Evolutionary conservation across 352 stramenopile species (phyloP), one percentile per base, ranked within the genome.

Genomic region (Globisporangium irregulare): DNA sequence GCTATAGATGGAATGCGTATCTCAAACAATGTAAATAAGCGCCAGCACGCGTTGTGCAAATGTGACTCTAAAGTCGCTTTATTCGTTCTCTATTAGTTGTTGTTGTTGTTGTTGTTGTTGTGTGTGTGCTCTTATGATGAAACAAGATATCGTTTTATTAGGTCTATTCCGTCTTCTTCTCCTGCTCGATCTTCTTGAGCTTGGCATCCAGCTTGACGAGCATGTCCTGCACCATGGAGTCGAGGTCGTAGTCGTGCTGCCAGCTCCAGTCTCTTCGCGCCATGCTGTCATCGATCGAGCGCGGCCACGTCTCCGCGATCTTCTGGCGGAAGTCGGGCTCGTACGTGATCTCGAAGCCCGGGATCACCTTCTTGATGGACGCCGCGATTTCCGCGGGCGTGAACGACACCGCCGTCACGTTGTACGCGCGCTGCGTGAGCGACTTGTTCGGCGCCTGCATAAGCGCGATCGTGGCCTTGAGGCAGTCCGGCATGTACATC

Each of bases 401-500:
- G 78, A 98, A 98, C 36, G 86, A 96, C 67, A 97, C 78, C 48
- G 90, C 90, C 29, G 89, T 93, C 59, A 98, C 90, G 77, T 98
- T 98, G 79, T 98, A 98, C 51, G 89, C 84, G 32, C 92, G 86
- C 69, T 96, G 90, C 27, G 79, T 82, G n/a, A 98, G 81, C 62
- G 66, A 77, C 18, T 87, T 74, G 27, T 79, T 75, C 4, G 81
- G 79, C 0, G 91, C 91, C 65, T 93, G 78, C 46, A 98, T 75
- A 24, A 98, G 77, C 41, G 86, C 79, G 41, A 94, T 60, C 9
- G 92, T 97, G 18, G 86, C 90, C 68, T 94, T 92, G 32, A 98
- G 78, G 63, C 87, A 96, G 74, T 98, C 92, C 27, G 89, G 89
- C 92, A 98, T 98, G 89, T 98, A 97, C 89, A 98, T 98, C 91